Evolutionary conservation across 768 basidiomycete genomes (phyloP), one percentile per base, ranked within the genome.

Genomic region (Fomitopsis serialis): DNA sequence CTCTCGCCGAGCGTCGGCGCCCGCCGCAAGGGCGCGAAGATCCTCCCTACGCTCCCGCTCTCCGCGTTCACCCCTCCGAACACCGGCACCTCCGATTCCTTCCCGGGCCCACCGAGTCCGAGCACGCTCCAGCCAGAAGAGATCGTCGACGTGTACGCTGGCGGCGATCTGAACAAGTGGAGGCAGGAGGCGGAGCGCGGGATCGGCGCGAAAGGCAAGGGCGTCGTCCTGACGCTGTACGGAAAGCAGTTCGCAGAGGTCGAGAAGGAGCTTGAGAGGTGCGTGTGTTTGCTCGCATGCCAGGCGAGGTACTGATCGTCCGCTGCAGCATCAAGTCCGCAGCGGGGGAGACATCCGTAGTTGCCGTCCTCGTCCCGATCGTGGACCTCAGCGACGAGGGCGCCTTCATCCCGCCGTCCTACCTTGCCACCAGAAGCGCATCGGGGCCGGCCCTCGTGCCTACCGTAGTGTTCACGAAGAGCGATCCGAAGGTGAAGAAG

Each of bases 21-120:
- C 12, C 79, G 84, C 58, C 82, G 85, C 62, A 89, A 79, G 65
- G 80, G 77, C 23, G 76, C 76, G 25, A 88, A 82, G 65, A 72
- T 79, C 21, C 79, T 84, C 4, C 91, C 90, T 8, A 78, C 76
- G 44, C 80, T 93, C 12, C 89, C 89, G 0, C 66, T 83, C 23
- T 89, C 89, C 11, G 90, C 82, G 0, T 92, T 92, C 66, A 79
- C 75, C 24, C 81, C 87, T 0, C 85, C 87, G 23, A 86, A 78
- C 68, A 75, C 84, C 3, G 82, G 84, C 49, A 78, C 81, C 0
- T 77, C 77, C 19, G 88, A 89, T 43, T 71, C 71, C 1, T 90
- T 89, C 63, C 86, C 83, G 1, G 58, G 87, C 10, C 80, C 84
- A 8, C 80, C 83, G 21, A 86, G 83, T 54, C 87, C 90, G 2